Evolutionary conservation across 257 asterid species (phyloP).

Genomic region (Voacanga thouarsii): DNA sequence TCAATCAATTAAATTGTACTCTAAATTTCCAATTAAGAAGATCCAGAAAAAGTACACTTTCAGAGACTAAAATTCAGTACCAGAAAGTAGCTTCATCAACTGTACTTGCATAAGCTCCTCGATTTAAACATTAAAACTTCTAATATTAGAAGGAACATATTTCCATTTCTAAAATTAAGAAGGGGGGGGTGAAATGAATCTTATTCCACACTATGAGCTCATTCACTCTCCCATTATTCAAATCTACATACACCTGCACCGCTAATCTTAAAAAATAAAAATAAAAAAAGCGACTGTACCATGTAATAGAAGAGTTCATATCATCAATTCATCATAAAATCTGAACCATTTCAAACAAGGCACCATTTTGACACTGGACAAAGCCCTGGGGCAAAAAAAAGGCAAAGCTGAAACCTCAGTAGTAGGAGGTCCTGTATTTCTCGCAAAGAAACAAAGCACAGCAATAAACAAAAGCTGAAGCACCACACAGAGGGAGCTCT

Average conservation of each 20-base stretch:
- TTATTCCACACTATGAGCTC: not conserved
- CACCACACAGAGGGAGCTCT: no score
- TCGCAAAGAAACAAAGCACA: no score
- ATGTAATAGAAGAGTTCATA: not conserved
- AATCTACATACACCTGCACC: not conserved
- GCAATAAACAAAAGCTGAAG: no score
- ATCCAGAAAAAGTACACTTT: not conserved
- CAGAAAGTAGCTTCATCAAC: conserved; percentile 99
- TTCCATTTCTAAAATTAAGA: not conserved
- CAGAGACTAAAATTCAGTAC: conserved; percentile 32
- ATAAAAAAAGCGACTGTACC: not conserved
- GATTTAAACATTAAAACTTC: not conserved
- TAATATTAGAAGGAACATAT: not conserved
- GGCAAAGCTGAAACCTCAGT: no score
- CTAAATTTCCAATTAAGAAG: not conserved
- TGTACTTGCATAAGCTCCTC: conserved; percentile 92
- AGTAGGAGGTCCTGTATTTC: no score
- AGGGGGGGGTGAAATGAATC: not conserved
- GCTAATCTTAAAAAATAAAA: not conserved
- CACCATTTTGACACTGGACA: no score
- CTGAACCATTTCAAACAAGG: no score
- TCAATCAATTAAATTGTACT: not conserved
- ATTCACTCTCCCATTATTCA: not conserved
- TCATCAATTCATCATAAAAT: not conserved
- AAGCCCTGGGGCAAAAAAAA: no score